phyloP scores from a whole-genome alignment of 768 basidiomycete species.

The Hygrocybe coccinea region DNA sequence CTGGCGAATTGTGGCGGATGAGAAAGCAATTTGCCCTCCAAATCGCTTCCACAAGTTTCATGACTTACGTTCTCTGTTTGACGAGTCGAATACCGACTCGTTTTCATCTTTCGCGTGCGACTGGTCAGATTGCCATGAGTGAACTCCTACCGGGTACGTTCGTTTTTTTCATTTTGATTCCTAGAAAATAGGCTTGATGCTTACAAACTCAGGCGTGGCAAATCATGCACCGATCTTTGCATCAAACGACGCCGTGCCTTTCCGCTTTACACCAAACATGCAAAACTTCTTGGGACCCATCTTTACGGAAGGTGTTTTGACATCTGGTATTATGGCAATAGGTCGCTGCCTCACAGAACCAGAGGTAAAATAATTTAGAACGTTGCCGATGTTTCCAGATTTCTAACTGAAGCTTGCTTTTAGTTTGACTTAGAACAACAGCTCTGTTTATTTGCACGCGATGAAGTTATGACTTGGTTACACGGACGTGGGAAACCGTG shows the following conservation, averaged over 20 bases:
- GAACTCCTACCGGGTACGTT: slow-evolving; percentile 78
- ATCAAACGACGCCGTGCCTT: slow-evolving; percentile 86
- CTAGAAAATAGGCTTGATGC: background rate
- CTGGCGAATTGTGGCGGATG: slow-evolving; percentile 91
- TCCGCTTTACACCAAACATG: slow-evolving; percentile 95
- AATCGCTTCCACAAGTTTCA: slow-evolving; percentile 82
- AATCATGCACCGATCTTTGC: slow-evolving; percentile 55
- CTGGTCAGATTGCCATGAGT: slow-evolving; percentile 88
- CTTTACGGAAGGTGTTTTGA: slow-evolving; percentile 84
- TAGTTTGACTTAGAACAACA: slow-evolving; percentile 92
- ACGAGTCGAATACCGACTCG: slow-evolving; percentile 78
- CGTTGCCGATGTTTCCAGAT: no score
- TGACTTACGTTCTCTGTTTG: slow-evolving; percentile 83
- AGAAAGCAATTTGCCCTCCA: slow-evolving; percentile 95
- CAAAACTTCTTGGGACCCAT: slow-evolving; percentile 88
- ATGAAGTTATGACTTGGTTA: slow-evolving; percentile 84
- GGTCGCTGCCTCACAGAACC: slow-evolving; percentile 87
- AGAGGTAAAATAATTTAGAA: slow-evolving; percentile 54
- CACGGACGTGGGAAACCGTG: slow-evolving; percentile 52
- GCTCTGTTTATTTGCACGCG: slow-evolving; percentile 84
- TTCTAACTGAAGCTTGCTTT: background rate
- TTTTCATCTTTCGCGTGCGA: slow-evolving; percentile 85
- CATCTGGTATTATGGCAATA: slow-evolving; percentile 85
- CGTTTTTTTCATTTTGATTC: background rate
- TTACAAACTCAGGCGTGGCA: slow-evolving; percentile 34